These are phyloP conservation scores for Backusella australiensis DNA, from an alignment of 192 early-diverging fungal genomes.

Conservation along the genomic window DNA sequence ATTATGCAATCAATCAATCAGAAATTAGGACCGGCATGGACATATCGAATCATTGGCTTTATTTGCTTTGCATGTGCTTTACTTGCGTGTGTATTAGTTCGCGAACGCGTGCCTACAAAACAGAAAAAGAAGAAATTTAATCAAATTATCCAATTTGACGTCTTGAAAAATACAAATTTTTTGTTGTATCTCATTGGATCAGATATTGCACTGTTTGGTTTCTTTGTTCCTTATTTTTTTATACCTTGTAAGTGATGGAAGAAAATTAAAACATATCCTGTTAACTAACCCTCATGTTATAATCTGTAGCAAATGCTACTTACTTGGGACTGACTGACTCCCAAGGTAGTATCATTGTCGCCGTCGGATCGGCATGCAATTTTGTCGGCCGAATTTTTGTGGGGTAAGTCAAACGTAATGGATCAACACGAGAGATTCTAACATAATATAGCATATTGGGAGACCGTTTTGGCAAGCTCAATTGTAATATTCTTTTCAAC, in stretches of 20 bases:
- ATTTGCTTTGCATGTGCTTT: slow-evolving; percentile 13
- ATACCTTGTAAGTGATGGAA: slow-evolving; percentile 20
- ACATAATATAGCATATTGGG: background rate
- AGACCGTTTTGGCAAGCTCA: slow-evolving; percentile 32
- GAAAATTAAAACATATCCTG: background rate
- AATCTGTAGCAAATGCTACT: slow-evolving; percentile 17
- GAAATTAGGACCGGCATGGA: slow-evolving; percentile 52
- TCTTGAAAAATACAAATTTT: slow-evolving; percentile 23
- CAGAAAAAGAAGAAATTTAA: slow-evolving; percentile 11
- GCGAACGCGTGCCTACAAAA: slow-evolving; percentile 8
- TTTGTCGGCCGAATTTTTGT: slow-evolving; percentile 28
- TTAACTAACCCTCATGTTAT: background rate
- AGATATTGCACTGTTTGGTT: slow-evolving; percentile 16
- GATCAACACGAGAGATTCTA: background rate
- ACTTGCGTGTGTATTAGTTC: slow-evolving; percentile 3
- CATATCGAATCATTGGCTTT: slow-evolving; percentile 32
- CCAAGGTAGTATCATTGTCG: slow-evolving; percentile 23
- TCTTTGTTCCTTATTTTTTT: slow-evolving; percentile 32
- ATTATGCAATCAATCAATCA: slow-evolving; percentile 56
- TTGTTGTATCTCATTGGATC: slow-evolving; percentile 22
- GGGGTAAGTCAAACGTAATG: background rate
- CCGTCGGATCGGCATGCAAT: slow-evolving; percentile 19
- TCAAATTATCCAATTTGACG: slow-evolving; percentile 19
- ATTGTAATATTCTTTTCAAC: slow-evolving; percentile 28
- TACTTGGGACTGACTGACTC: slow-evolving; percentile 17